Conservation (phyloP, 345 rosid genomes). For the Corymbia maculata region DNA sequence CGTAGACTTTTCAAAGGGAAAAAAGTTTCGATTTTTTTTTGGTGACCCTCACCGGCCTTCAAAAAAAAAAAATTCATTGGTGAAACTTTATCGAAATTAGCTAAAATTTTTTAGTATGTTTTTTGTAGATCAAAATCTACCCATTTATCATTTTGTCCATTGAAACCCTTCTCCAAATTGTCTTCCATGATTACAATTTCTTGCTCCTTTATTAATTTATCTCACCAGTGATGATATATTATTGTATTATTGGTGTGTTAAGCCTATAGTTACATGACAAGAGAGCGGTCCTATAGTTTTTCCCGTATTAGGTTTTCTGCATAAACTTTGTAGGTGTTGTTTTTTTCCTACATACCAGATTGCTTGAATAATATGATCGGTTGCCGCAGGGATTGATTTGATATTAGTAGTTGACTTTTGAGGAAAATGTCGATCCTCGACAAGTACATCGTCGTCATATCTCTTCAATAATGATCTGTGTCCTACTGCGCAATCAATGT, state of each 20-base stretch:
- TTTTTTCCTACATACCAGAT: too few species aligned
- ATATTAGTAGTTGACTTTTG: too few species aligned
- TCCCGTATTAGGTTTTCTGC: neutral
- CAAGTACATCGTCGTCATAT: too few species aligned
- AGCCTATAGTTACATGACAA: neutral
- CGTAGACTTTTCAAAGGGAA: too few species aligned
- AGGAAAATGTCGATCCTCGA: too few species aligned
- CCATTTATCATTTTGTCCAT: neutral
- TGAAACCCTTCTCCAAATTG: neutral
- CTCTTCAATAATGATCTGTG: too few species aligned
- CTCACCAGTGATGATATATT: fast-evolving
- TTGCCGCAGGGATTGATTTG: too few species aligned
- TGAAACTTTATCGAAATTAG: neutral
- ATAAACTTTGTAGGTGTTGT: too few species aligned
- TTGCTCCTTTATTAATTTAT: neutral
- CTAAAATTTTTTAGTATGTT: neutral
- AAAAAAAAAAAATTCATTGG: too few species aligned
- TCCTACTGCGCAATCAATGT: too few species aligned
- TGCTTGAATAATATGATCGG: neutral
- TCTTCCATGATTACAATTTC: neutral
- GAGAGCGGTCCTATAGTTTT: neutral
- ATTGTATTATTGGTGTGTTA: neutral
- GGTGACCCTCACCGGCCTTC: too few species aligned
- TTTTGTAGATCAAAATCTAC: neutral
- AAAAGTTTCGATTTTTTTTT: too few species aligned